Evolutionary conservation across 2,329 filamentous ascomycete genomes (phyloP), one percentile per base, ranked within the genome.

Genomic region (Ophiobolus disseminans): DNA sequence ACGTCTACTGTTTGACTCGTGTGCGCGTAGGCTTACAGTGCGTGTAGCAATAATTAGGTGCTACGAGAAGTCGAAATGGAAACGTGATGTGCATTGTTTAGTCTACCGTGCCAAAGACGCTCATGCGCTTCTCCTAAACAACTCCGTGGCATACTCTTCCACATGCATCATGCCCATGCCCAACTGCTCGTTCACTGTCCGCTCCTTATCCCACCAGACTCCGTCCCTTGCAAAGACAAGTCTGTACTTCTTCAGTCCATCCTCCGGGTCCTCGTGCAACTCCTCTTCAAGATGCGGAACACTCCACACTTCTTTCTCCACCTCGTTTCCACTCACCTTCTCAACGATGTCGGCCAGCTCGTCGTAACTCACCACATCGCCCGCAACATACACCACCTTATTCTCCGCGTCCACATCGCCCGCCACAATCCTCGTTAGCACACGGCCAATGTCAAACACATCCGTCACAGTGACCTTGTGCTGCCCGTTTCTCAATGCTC

Each of bases 391-490:
- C 1, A 88, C 74, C 1, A 86, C 76, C n/a, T 38, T 19, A 20
- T 68, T 45, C 8, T 75, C 66, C 10, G 73, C 40, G 17, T 63
- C 59, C 42, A 73, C 41, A 45, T 67, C 48, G 40, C 69, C 60
- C 3, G 50, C 39, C 2, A 86, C 73, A 35, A 86, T 62, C 44
- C 84, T 81, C 0, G 83, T 85, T 8, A 82, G 80, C 39, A 86
- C 73, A 11, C 66, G 73, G 0, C 85, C 87, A 52, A 90, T 89
- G 66, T 90, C 87, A 38, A 70, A 63, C 1, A 85, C 80, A 26
- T 80, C 79, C 5, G 87, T 89, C 5, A 87, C 73, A 0, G 85
- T 88, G 31, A 90, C 79, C 28, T 68, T 65, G 50, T 82, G 86
- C 7, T 83, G 80, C 86, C 85, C 89, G 23, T 78, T 70, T 0